phyloP scores from a whole-genome alignment of 2,329 filamentous ascomycete genomes.

The Raffaelea albimanens region DNA sequence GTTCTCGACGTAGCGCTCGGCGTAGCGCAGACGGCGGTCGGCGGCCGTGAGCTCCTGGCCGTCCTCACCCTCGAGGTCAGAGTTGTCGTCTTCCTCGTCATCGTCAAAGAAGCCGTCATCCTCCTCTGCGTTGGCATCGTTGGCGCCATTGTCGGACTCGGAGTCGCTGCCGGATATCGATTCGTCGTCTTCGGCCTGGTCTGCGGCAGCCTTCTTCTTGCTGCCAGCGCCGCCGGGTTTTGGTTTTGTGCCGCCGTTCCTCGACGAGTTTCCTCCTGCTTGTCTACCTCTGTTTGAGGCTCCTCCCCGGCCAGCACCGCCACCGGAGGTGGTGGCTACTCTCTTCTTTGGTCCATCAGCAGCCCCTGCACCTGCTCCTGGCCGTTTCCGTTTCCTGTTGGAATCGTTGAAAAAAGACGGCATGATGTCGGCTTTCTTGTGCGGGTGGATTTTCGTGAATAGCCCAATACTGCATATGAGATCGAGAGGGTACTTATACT shows the following conservation, averaged over 20 bases:
- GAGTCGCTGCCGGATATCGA: constrained; percentile 41
- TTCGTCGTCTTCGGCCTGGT: constrained; percentile 38
- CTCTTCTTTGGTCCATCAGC: constrained; percentile 51
- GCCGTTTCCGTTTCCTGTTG: constrained; percentile 81
- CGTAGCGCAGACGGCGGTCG: constrained; percentile 75
- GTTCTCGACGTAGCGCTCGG: constrained; percentile 88
- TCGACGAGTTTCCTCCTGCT: background rate
- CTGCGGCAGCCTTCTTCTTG: too few species aligned
- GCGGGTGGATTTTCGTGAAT: too few species aligned
- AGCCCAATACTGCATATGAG: too few species aligned
- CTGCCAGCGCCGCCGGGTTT: constrained; percentile 1
- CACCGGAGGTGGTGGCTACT: constrained; percentile 30
- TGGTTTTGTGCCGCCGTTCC: background rate
- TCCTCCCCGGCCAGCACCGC: background rate
- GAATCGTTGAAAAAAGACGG: constrained; percentile 94
- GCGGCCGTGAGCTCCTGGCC: constrained; percentile 81
- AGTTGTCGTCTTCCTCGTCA: constrained; percentile 28
- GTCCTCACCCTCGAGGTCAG: constrained; percentile 41
- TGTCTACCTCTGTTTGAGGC: background rate
- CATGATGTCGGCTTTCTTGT: too few species aligned
- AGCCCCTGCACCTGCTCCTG: constrained; percentile 38
- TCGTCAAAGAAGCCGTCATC: constrained; percentile 22
- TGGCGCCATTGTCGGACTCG: constrained; percentile 61
- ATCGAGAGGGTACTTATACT: too few species aligned
- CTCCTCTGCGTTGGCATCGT: constrained; percentile 59